Evolutionary conservation across 805 yeast species (phyloP).

Genomic region (Starmerella vitae): DNA sequence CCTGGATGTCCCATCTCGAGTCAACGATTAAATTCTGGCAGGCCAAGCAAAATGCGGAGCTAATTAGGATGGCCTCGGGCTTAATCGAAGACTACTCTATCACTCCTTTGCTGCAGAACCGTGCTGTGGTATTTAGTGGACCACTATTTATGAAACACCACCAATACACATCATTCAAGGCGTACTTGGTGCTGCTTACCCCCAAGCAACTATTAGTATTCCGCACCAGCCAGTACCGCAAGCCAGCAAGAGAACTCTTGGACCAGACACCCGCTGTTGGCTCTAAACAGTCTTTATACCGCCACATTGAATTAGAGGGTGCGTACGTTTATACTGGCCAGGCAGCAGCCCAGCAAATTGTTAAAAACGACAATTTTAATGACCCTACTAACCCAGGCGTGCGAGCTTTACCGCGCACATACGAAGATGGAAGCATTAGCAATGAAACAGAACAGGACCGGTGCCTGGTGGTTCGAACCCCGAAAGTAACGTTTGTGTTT

Average conservation of each 20-base stretch:
- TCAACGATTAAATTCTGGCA: slow-evolving; percentile 48
- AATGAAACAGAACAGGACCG: slow-evolving; percentile 62
- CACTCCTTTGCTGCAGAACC: slow-evolving; percentile 44
- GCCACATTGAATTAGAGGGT: slow-evolving; percentile 47
- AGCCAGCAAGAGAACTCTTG: slow-evolving; percentile 20
- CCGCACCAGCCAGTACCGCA: slow-evolving; percentile 14
- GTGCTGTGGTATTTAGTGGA: slow-evolving; percentile 52
- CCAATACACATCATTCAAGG: slow-evolving; percentile 53
- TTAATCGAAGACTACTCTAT: slow-evolving; percentile 5
- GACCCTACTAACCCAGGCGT: slow-evolving; percentile 42
- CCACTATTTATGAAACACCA: slow-evolving; percentile 52
- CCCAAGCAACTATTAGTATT: slow-evolving; percentile 58
- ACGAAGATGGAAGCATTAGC: slow-evolving; percentile 73
- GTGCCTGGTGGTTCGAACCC: slow-evolving; percentile 52
- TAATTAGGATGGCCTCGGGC: slow-evolving; percentile 7
- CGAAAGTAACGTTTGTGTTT: slow-evolving; percentile 46
- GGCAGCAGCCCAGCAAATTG: slow-evolving; percentile 43
- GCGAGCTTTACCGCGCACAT: slow-evolving; percentile 53
- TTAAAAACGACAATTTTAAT: slow-evolving; percentile 34
- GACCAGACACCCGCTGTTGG: slow-evolving; percentile 31
- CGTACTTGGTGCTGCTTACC: slow-evolving; percentile 47
- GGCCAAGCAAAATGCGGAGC: slow-evolving; percentile 32
- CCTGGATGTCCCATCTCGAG: slow-evolving; percentile 49
- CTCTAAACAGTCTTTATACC: slow-evolving; percentile 37
- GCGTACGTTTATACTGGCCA: slow-evolving; percentile 70